phyloP scores from a whole-genome alignment of 116 monocot genomes.

The Trichopus zeylanicus region DNA sequence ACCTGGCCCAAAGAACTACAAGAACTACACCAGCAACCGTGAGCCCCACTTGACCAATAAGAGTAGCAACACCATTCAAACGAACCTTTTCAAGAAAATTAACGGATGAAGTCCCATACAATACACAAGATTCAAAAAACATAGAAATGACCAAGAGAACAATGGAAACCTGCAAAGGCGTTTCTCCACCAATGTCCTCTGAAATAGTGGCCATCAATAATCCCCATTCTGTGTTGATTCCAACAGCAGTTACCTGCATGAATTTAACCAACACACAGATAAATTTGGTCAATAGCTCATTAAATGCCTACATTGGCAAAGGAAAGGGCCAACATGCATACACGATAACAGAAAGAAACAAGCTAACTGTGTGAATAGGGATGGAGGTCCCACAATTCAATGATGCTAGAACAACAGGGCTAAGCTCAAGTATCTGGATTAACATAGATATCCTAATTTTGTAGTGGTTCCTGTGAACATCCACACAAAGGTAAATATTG shows the following conservation, averaged over 20 bases:
- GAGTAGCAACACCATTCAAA: constrained; percentile 95
- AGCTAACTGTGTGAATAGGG: not conserved
- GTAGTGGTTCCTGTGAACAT: too few species aligned
- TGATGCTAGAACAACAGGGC: not conserved
- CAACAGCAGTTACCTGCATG: constrained; percentile 92
- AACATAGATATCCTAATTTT: too few species aligned
- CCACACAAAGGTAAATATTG: too few species aligned
- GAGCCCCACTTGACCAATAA: constrained; percentile 86
- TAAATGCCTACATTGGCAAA: too few species aligned
- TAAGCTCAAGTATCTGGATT: not conserved
- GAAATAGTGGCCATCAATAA: constrained; percentile 96
- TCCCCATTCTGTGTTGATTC: constrained; percentile 99
- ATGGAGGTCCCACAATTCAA: not conserved
- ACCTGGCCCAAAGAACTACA: constrained; percentile 77
- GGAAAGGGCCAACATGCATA: too few species aligned
- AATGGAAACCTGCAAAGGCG: constrained; percentile 84
- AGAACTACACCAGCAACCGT: constrained; percentile 76
- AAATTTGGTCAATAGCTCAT: too few species aligned
- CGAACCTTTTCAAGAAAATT: constrained; percentile 62
- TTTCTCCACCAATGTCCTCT: constrained; percentile 96
- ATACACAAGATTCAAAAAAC: not conserved
- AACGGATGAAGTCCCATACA: not conserved
- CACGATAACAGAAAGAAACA: too few species aligned
- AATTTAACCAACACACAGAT: not conserved
- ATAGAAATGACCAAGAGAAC: not conserved